Base-by-base conservation (phyloP, 345 rosid genomes). In the Abelmoschus esculentus region DNA sequence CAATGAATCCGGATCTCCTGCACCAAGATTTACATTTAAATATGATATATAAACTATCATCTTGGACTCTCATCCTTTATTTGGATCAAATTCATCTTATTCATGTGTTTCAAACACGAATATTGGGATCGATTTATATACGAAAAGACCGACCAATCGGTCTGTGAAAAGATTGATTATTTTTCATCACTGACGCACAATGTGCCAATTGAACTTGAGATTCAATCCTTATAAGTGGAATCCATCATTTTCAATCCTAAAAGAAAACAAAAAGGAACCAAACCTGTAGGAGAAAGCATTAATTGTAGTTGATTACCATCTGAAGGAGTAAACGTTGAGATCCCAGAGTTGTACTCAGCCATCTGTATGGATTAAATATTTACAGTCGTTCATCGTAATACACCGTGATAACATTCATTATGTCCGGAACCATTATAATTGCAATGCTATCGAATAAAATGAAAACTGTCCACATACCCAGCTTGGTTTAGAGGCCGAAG, bases 401-500 rank as follows among this genome's bases (percentile, higher is more conserved):
- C 14, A 52, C 9, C 5, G 19, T 2, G 3, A 54, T 19, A 18
- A 8, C 12, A 55, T 56, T 56, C 13, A 13, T 22, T 10, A 22
- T 10, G 13, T 26, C 14, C 2, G 32, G 7, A 56, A 56, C 10
- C 60, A 55, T 11, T 5, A 55, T 50, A n/a, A 50, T 6, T 14
- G 5, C 26, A 22, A 22, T 6, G 7, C 19, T 50, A 4, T 19
- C 6, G 6, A 55, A 22, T 14, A 44, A 70, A 57, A 15, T 22
- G 26, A 22, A 38, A 69, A 22, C 1, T 5, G 49, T 12, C 3
- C 40, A 9, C 42, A 8, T 86, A 88, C 93, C 89, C 89, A 86
- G 74, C 83, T 86, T 0, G 90, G 93, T 2, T 60, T 59, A 71
- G 73, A 71, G 29, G 80, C 72, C 8, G 89, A 67, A 6, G 87